Evolutionary conservation across 2,329 filamentous ascomycete genomes (phyloP).

Genomic region (Beauveria pseudobassiana): DNA sequence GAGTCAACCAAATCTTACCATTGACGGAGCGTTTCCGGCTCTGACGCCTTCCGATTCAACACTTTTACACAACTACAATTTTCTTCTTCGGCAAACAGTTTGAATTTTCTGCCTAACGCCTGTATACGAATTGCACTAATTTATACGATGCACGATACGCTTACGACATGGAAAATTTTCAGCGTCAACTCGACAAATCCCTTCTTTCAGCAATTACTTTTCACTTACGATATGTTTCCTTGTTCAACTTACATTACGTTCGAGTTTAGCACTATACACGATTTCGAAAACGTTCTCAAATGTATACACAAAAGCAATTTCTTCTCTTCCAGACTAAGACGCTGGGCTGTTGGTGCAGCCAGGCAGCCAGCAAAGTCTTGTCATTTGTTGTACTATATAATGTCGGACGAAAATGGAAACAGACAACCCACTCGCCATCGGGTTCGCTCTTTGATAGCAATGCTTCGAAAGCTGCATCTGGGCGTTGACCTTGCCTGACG

Average conservation of each 20-base stretch:
- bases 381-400: slow-evolving; percentile 6
- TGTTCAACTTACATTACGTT: neutral
- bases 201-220: slow-evolving; percentile 10
- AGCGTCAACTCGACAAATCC: slow-evolving; percentile 3
- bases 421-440: neutral
- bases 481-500: neutral
- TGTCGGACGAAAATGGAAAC: neutral
- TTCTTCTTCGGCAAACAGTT: neutral
- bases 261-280: neutral
- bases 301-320: neutral
- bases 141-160: neutral
- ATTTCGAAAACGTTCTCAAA: neutral
- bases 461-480: neutral
- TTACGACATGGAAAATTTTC: neutral
- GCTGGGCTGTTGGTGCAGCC: neutral
- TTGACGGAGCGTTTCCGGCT: neutral
- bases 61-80: neutral
- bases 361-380: neutral
- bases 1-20: neutral
- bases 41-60: neutral
- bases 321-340: neutral
- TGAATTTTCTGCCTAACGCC: neutral
- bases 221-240: slow-evolving; percentile 9
- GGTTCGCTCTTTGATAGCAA: neutral
- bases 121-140: neutral